These are phyloP conservation scores for Xylaria arbuscula DNA, from an alignment of 2,329 filamentous ascomycete species.

Conservation along the genomic window DNA sequence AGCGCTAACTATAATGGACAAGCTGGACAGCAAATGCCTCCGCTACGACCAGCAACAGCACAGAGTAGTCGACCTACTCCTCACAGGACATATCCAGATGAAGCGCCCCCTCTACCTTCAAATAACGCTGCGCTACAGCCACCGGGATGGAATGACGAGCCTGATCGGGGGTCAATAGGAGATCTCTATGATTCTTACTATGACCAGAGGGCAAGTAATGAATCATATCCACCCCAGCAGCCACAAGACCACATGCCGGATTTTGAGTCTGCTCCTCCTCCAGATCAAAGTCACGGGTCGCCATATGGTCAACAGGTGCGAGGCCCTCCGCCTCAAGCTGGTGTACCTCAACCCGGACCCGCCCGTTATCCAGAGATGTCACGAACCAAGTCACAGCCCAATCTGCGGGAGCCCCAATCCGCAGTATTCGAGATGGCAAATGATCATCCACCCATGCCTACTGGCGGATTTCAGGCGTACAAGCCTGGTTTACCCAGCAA, in stretches of 20 bases:
- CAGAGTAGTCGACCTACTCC: conserved; percentile 64
- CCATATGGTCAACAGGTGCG: conserved; percentile 63
- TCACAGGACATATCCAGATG: conserved; percentile 63
- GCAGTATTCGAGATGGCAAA: conserved; percentile 80
- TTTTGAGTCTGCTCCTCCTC: conserved; percentile 55
- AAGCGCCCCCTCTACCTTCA: conserved; percentile 53
- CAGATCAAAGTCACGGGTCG: conserved; percentile 48
- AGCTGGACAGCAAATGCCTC: conserved; percentile 59
- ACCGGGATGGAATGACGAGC: conserved; percentile 52
- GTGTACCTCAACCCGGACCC: conserved; percentile 59
- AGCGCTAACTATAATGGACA: conserved; percentile 61
- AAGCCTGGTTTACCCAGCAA: conserved; percentile 41
- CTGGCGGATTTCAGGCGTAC: conserved; percentile 50
- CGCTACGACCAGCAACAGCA: conserved; percentile 65
- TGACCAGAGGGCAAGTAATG: conserved; percentile 51
- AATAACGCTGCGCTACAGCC: conserved; percentile 48
- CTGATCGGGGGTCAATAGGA: conserved; percentile 56
- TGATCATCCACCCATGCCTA: conserved; percentile 68
- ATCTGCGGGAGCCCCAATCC: conserved; percentile 71
- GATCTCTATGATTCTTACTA: conserved; percentile 69
- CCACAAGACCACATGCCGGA: conserved; percentile 54
- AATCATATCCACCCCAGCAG: conserved; percentile 48
- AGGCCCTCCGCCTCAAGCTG: conserved; percentile 47
- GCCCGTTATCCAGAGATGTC: conserved; percentile 65
- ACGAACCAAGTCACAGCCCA: conserved; percentile 74